phyloP scores from a whole-genome alignment of 2,329 filamentous ascomycete species.

The Xylogone sp. region DNA sequence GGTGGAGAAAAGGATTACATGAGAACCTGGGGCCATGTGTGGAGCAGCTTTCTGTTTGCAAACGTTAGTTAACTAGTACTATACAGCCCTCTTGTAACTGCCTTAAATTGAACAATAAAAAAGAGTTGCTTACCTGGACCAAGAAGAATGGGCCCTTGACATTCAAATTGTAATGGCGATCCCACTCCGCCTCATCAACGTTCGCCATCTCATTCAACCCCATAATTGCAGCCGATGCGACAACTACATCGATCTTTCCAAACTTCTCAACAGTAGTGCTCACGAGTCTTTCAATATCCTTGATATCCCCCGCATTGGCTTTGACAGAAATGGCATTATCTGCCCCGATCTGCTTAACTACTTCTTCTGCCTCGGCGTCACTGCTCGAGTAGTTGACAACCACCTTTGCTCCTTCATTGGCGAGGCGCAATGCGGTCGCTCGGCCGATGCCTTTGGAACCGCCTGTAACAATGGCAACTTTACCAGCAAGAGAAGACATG shows the following conservation, averaged over 20 bases:
- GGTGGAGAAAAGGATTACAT: constrained; percentile 51
- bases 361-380: constrained; percentile 38
- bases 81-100: no score
- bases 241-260: constrained; percentile 54
- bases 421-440: constrained; percentile 54
- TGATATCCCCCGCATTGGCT: constrained; percentile 47
- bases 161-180: constrained; percentile 46
- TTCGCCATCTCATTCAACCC: constrained; percentile 44
- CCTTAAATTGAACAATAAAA: no score
- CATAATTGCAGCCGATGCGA: constrained; percentile 53
- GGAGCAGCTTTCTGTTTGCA: constrained; percentile 41
- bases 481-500: constrained; percentile 19
- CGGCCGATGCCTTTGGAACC: constrained; percentile 57
- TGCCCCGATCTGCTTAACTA: constrained; percentile 45
- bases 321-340: constrained; percentile 49
- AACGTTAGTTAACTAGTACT: no score
- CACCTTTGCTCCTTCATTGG: constrained; percentile 51
- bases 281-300: constrained; percentile 46
- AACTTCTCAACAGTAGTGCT: constrained; percentile 43
- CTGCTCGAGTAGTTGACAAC: constrained; percentile 55
- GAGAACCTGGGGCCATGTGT: constrained; percentile 44
- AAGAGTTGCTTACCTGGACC: constrained; percentile 36
- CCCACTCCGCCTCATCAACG: constrained; percentile 48
- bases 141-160: constrained; percentile 56
- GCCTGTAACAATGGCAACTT: constrained; percentile 29